phyloP scores from a whole-genome alignment of 176 grass and related monocot species.

The Alloteropsis semialata region DNA sequence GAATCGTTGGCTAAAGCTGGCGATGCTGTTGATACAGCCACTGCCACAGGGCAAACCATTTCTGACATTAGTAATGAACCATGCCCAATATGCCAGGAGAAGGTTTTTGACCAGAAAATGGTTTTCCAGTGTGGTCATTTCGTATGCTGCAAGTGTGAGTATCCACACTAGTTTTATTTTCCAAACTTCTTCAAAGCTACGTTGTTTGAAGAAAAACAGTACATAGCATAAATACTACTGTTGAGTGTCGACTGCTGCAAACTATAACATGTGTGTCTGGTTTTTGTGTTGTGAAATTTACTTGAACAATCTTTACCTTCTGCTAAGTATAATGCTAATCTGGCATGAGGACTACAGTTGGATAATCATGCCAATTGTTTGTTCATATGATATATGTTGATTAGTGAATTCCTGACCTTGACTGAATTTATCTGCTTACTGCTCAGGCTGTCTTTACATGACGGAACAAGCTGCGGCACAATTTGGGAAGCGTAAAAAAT shows the following conservation, averaged over 20 bases:
- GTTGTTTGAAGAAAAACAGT: constrained; percentile 22
- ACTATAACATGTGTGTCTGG: not conserved
- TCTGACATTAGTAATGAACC: constrained; percentile 54
- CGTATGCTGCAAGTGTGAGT: constrained; percentile 96
- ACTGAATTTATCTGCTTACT: constrained; percentile 22
- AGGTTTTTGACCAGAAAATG: constrained; percentile 77
- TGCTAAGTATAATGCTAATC: not conserved
- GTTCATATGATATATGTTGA: constrained; percentile 15
- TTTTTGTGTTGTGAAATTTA: not conserved
- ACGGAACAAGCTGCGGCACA: constrained; percentile 60
- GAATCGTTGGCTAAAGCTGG: constrained; percentile 38
- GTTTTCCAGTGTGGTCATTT: constrained; percentile 94
- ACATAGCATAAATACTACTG: constrained; percentile 8
- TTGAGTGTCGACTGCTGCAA: constrained; percentile 24
- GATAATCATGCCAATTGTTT: constrained; percentile 16
- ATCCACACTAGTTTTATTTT: constrained; percentile 21
- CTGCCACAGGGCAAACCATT: constrained; percentile 31
- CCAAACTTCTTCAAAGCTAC: constrained; percentile 25
- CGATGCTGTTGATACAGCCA: constrained; percentile 30
- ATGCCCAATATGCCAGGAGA: constrained; percentile 93
- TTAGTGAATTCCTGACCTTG: not conserved
- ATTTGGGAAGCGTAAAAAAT: constrained; percentile 61
- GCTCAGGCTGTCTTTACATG: constrained; percentile 80
- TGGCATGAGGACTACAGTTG: not conserved
- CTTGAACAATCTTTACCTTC: not conserved